Percentiles rank a stretch among this genome's conserved stretches.
Evolutionary conservation across 2,329 filamentous ascomycete species (phyloP).

Genomic region (Fonsecaea monophora): DNA sequence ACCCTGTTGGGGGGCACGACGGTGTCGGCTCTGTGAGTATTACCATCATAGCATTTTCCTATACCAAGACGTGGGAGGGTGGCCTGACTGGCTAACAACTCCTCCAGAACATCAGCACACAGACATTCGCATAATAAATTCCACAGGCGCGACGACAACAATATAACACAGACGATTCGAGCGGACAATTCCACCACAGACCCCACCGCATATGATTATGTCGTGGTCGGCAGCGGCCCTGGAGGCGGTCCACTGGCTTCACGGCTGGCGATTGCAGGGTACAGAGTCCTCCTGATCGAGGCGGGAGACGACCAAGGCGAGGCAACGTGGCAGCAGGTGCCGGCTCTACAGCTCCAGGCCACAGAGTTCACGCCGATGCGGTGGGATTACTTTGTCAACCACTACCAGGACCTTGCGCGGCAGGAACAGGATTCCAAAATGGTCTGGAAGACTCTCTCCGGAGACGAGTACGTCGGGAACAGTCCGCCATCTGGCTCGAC

Average conservation of each 20-base stretch:
- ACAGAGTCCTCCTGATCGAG: constrained; percentile 49
- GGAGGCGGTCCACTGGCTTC: constrained; percentile 48
- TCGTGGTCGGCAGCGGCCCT: constrained; percentile 48
- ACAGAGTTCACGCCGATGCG: constrained; percentile 44
- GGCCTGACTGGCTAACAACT: not conserved
- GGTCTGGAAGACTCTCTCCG: constrained; percentile 54
- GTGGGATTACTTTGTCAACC: constrained; percentile 49
- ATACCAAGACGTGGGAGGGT: too few relatives aligned
- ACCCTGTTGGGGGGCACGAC: constrained; percentile 8
- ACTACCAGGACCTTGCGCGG: constrained; percentile 44
- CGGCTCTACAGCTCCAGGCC: constrained; percentile 42
- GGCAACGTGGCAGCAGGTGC: constrained; percentile 44
- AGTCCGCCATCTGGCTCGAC: constrained; percentile 60
- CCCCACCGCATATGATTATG: constrained; percentile 47
- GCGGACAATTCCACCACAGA: constrained; percentile 2
- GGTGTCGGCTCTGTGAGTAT: constrained; percentile 23
- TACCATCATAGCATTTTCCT: not conserved
- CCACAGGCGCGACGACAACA: constrained; percentile 18
- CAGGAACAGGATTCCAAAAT: constrained; percentile 47
- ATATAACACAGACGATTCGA: constrained; percentile 14
- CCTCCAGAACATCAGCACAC: constrained; percentile 11
- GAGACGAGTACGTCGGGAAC: constrained; percentile 60
- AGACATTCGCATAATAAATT: constrained; percentile 18
- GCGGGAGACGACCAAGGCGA: constrained; percentile 47
- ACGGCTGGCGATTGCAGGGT: constrained; percentile 46